Evolutionary conservation across 148 eudicot species (phyloP), one percentile per base, ranked within the genome.

Genomic region (Chenopodium album): DNA sequence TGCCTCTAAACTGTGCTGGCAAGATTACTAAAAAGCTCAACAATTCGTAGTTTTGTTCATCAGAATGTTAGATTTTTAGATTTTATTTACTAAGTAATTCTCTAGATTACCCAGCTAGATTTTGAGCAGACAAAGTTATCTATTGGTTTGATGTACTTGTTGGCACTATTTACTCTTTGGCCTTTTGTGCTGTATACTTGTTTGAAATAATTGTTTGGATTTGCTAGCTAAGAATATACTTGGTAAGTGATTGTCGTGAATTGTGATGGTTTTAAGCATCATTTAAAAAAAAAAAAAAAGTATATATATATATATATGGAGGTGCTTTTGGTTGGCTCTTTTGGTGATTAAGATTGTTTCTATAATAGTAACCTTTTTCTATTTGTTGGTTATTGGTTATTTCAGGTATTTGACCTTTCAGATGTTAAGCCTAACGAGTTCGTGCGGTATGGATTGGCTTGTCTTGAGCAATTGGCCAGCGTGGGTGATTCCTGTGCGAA

Each of bases 381-480:
- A 11, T 28, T 46, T 81, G 32, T 52, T 50, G 20, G 54, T 78
- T 20, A 75, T 78, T 73, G 34, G 75, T 31, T 80, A 77, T 76
- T 71, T 41, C 94, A 94, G 99, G 97, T 97, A 63, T 91, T 91
- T 76, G 96, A 94, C 60, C 93, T 94, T 80, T 87, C 86, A 26
- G 80, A 23, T 76, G 94, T 94, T 82, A 93, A 89, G 90, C 99
- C 99, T 77, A 85, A 90, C 79, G 93, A 90, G 82, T 91, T 97
- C 83, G 85, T 93, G 73, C 85, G 88, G 63, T 90, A 89, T 86
- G 99, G 99, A 62, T 88, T 97, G 87, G 91, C 87, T 80, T 94
- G 98, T 85, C 85, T 97, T 78, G 99, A 97, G 92, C 94, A 89
- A 83, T 87, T 97, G 90, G 90, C 98, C 46, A 68, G 76, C 31